Evolutionary conservation across 2,329 filamentous ascomycete species (phyloP), one percentile per base, ranked within the genome.

Genomic region (Aspergillus uvarum): DNA sequence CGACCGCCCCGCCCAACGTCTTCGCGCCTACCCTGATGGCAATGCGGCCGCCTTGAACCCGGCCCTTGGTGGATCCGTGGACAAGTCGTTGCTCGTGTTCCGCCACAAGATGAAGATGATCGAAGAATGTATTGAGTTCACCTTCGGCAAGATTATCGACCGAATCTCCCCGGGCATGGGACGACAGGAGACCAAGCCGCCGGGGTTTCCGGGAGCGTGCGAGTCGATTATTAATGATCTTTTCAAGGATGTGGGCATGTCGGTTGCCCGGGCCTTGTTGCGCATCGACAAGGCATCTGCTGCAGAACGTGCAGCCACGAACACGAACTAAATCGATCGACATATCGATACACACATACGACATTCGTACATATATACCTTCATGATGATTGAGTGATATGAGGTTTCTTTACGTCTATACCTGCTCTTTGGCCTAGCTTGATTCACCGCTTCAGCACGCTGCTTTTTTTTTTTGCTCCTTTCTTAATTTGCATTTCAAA

Each of bases 161-260:
- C 58, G 51, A 47, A 47, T 66, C 38, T 38, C 61, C 19, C 60
- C 64, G 19, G 47, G 62, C 1, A 61, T 64, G 38, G 58, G 57
- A 38, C 59, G 60, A 22, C 59, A 56, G 22, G 58, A 53, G 16
- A 16, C 59, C 12, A 63, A 57, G 47, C 56, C 58, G 21, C 56
- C 48, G 7, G 16, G 49, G 12, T 51, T 52, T 32, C 52, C 63
- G n/a, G 50, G 59, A 38, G 64, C 62, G 31, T 64, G 60, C 16
- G 64, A 66, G 24, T 56, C 60, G 7, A 64, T 66, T 42, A 61
- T 66, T 58, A 60, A 62, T 26, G 62, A 66, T 21, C 56, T 66
- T 6, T 64, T 66, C 19, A 59, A 63, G 38, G 64, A 66, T 38
- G 59, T 66, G 22, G 64, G 62, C 44, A 52, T 59, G 44, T 59